Base-by-base conservation (phyloP, 306 rosid species). In the Albizia julibrissin region DNA sequence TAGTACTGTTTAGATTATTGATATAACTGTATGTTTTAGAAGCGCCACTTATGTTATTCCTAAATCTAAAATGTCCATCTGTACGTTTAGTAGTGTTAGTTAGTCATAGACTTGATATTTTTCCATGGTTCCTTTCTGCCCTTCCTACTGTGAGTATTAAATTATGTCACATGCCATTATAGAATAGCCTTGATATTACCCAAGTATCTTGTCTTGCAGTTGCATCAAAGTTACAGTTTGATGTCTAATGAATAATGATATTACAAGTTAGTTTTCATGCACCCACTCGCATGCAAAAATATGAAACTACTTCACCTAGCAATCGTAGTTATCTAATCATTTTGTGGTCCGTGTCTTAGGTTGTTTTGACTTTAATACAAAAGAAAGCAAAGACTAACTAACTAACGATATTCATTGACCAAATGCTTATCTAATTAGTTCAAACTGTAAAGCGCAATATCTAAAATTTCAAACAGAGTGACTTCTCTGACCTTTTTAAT, bases 181-280 rank as follows among this genome's bases (percentile, higher is more conserved):
- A n/a, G 31, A 39, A 58, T 68, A 70, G 46, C 68, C 43, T 27
- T 54, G 37, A 66, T 66, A 56, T 66, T 3, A 37, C 33, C 78
- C 47, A 49, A 24, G 54, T 79, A 46, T 33, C 69, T 62, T 66
- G 72, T 39, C 73, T 40, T 69, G n/a, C 72, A 26, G 61, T 74
- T 73, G 61, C 66, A 71, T 42, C 34, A 3, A 62, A 66, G 31
- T 24, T 52, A 75, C 76, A 58, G 42, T 34, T 72, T 26, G 24
- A 70, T 76, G 5, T 80, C 59, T 70, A 40, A 11, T 76, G 65
- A 50, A 24, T 71, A 22, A 12, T 80, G 56, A 50, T 42, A 69
- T 31, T 69, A 33, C 62, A 69, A 50, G 22, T 62, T 70, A 56
- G 71, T 61, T 69, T 76, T 43, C 81, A 37, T 59, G 37, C 29